These are phyloP conservation scores for Brassica juncea DNA, from an alignment of 345 rosid genomes.

Conservation along the genomic window DNA sequence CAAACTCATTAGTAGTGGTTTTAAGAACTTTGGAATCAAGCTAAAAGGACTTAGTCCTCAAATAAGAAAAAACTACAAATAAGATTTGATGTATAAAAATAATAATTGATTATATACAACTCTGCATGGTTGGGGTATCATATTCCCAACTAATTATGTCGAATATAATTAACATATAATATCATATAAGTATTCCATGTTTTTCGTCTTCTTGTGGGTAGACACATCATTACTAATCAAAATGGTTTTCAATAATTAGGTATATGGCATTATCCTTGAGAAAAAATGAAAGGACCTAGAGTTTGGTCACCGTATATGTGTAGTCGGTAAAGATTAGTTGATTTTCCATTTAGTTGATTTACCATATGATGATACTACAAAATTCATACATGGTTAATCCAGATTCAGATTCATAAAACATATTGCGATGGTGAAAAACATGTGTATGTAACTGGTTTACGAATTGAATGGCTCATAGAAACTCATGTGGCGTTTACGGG, in stretches of 20 bases:
- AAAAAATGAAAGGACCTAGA: neutral
- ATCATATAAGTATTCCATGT: conserved; percentile 9
- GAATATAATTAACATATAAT: conserved; percentile 31
- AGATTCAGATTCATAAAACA: conserved; percentile 1
- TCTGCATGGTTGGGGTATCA: conserved; percentile 36
- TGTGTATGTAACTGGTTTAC: conserved; percentile 20
- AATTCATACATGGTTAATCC: too few relatives aligned
- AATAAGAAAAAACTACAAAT: conserved; percentile 12
- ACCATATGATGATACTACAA: too few relatives aligned
- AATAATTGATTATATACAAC: conserved; percentile 19
- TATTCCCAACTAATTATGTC: conserved; percentile 39
- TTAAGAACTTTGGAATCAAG: conserved; percentile 39
- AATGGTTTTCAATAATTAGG: conserved; percentile 18
- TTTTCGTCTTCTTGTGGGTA: conserved; percentile 9
- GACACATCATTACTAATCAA: conserved; percentile 14
- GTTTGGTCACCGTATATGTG: neutral
- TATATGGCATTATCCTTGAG: neutral
- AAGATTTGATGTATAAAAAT: conserved; percentile 23
- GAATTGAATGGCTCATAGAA: conserved; percentile 19
- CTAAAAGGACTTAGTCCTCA: conserved; percentile 27
- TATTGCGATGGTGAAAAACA: neutral
- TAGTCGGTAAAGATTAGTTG: neutral
- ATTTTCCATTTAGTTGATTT: conserved; percentile 2
- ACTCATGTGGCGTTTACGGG: conserved; percentile 33
- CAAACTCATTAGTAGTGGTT: conserved; percentile 35